phyloP scores from a whole-genome alignment of 805 yeast genomes.

The Saturnispora sekii region DNA sequence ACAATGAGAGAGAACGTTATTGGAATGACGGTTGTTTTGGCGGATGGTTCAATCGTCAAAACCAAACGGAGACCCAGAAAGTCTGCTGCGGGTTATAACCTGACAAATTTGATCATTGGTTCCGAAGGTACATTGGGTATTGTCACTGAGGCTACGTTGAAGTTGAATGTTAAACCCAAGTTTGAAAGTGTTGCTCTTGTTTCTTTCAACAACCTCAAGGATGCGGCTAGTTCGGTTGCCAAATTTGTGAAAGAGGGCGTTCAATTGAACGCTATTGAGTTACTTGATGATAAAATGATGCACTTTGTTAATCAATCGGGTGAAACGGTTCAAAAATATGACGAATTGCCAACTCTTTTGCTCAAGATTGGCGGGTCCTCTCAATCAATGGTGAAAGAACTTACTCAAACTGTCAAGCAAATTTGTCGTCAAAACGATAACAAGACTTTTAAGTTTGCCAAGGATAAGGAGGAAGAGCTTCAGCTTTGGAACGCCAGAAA shows the following conservation, averaged over 20 bases:
- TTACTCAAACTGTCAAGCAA: conserved; percentile 36
- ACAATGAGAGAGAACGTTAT: conserved; percentile 70
- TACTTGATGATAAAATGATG: conserved; percentile 68
- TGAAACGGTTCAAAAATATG: conserved; percentile 43
- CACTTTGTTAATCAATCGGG: conserved; percentile 56
- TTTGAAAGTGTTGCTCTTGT: conserved; percentile 62
- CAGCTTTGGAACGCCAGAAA: conserved; percentile 80
- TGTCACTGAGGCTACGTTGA: conserved; percentile 60
- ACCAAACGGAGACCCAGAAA: conserved; percentile 70
- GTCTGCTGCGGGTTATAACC: conserved; percentile 70
- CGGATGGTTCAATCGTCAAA: conserved; percentile 71
- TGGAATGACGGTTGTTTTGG: conserved; percentile 61
- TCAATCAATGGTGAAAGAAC: conserved; percentile 37
- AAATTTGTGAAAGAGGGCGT: conserved; percentile 58
- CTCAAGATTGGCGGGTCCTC: conserved; percentile 65
- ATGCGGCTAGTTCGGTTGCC: conserved; percentile 64
- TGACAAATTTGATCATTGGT: conserved; percentile 71
- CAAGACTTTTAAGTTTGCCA: conserved; percentile 51
- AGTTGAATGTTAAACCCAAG: conserved; percentile 51
- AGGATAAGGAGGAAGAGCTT: conserved; percentile 49
- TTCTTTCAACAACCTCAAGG: conserved; percentile 50
- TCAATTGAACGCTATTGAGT: conserved; percentile 69
- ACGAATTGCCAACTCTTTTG: conserved; percentile 65
- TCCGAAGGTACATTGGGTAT: conserved; percentile 75
- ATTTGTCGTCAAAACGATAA: conserved; percentile 41